Evolutionary conservation across 73 alveolate species (phyloP).

Genomic region (Paramecium pentaurelia): DNA sequence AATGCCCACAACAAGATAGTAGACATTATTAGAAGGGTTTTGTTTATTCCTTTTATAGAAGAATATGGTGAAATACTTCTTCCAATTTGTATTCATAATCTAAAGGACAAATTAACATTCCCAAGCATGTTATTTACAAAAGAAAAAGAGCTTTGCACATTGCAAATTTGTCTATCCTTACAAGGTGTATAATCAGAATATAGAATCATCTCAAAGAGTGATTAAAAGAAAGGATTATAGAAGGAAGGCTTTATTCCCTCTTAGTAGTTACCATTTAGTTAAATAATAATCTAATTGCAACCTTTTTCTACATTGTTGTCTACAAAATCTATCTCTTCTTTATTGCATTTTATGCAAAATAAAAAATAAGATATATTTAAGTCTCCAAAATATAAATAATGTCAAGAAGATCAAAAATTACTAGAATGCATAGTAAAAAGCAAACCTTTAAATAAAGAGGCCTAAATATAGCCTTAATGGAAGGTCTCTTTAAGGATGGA

Average conservation of each 20-base stretch:
- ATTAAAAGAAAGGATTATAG: not conserved
- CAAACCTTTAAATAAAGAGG: not conserved
- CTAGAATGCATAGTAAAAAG: not conserved
- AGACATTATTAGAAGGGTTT: not conserved
- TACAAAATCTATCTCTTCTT: not conserved
- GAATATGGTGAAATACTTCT: slow-evolving; percentile 16
- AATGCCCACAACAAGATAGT: not conserved
- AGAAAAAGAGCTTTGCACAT: not conserved
- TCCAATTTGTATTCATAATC: not conserved
- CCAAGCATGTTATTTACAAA: not conserved
- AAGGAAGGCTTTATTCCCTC: not conserved
- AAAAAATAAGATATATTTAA: not conserved
- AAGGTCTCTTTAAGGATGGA: not conserved
- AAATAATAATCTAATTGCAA: not conserved
- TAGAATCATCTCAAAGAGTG: not conserved
- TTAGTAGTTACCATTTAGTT: not conserved
- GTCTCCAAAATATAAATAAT: not conserved
- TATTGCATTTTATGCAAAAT: not conserved
- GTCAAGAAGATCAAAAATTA: not conserved
- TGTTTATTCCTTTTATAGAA: slow-evolving; percentile 27
- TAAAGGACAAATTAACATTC: slow-evolving; percentile 13
- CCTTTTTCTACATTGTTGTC: not conserved
- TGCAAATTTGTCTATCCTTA: not conserved
- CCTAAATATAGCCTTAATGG: not conserved
- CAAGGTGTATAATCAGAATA: slow-evolving; percentile 14